Conservation (phyloP, 345 rosid genomes). For the Hibiscus tridactylites region DNA sequence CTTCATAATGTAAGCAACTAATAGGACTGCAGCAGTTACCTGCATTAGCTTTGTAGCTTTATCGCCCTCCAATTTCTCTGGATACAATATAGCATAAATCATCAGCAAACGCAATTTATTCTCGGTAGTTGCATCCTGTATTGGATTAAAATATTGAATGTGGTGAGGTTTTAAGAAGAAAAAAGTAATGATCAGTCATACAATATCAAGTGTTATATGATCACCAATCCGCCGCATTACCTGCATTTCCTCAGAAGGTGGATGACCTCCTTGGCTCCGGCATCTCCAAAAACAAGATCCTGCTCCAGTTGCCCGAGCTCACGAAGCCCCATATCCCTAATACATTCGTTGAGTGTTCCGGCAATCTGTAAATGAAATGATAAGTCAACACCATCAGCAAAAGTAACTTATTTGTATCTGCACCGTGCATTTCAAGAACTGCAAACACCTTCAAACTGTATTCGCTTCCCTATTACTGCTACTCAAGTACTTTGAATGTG, state of each 20-base stretch:
- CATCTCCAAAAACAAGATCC: slow-evolving; percentile 98
- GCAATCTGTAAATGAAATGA: slow-evolving; percentile 50
- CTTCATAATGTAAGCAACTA: not conserved
- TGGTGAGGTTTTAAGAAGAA: not conserved
- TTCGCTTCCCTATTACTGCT: slow-evolving; percentile 1
- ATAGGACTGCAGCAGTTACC: slow-evolving; percentile 31
- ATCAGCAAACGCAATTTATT: slow-evolving; percentile 85
- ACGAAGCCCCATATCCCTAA: slow-evolving; percentile 64
- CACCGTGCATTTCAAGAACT: not conserved
- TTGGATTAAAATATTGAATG: not conserved
- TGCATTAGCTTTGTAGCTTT: slow-evolving; percentile 27
- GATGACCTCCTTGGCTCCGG: slow-evolving; percentile 86
- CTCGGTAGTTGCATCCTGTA: slow-evolving; percentile 67
- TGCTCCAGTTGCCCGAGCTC: slow-evolving; percentile 94
- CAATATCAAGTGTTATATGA: not conserved
- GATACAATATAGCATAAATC: slow-evolving; percentile 76
- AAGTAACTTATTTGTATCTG: not conserved
- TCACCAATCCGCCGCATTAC: slow-evolving; percentile 23
- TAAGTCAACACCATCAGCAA: slow-evolving; percentile 9
- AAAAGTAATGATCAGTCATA: not conserved
- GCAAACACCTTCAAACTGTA: slow-evolving; percentile 8
- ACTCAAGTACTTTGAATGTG: not conserved
- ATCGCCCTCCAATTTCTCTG: slow-evolving; percentile 94
- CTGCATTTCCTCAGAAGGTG: slow-evolving; percentile 60
- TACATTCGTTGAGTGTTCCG: slow-evolving; percentile 61